These are phyloP conservation scores for Apiospora arundinis DNA, from an alignment of 2,329 filamentous ascomycete genomes.

Conservation along the genomic window DNA sequence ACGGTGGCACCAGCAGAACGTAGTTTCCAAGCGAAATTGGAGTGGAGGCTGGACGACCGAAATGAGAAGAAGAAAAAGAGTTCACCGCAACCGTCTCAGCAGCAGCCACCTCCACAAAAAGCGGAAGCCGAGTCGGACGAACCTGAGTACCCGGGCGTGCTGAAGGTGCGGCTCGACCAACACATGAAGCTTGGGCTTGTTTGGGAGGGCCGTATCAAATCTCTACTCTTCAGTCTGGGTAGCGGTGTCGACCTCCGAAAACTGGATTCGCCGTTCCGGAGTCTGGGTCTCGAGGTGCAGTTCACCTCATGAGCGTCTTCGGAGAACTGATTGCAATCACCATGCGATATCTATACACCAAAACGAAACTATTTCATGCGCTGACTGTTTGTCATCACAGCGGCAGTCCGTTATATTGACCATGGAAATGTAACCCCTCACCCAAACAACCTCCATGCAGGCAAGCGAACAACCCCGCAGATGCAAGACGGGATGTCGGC, in stretches of 20 bases:
- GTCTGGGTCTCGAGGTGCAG: conserved; percentile 79
- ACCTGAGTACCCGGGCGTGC: conserved; percentile 75
- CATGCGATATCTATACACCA: not conserved
- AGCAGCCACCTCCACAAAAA: not conserved
- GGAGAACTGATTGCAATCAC: too few relatives aligned
- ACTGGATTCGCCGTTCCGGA: conserved; percentile 78
- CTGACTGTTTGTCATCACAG: not conserved
- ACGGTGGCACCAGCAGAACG: conserved; percentile 43
- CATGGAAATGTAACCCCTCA: not conserved
- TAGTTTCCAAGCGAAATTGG: conserved; percentile 61
- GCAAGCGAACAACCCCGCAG: not conserved
- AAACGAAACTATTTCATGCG: not conserved
- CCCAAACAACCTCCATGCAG: not conserved
- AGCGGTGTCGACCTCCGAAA: conserved; percentile 82
- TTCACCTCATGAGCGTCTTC: conserved; percentile 75
- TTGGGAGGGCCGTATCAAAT: conserved; percentile 94
- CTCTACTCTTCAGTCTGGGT: conserved; percentile 88
- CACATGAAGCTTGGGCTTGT: conserved; percentile 83
- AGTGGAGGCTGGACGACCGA: conserved; percentile 52
- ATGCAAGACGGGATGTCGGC: conserved; percentile 12
- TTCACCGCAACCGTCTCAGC: conserved; percentile 20
- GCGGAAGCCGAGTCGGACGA: conserved; percentile 50
- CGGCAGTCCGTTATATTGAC: not conserved
- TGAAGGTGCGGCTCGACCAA: conserved; percentile 91
- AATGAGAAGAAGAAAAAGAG: conserved; percentile 47